A percentile compares a stretch with the other conserved stretches of the same genome.
Conservation (phyloP, 805 yeast genomes). For the Danielia oregonensis region DNA sequence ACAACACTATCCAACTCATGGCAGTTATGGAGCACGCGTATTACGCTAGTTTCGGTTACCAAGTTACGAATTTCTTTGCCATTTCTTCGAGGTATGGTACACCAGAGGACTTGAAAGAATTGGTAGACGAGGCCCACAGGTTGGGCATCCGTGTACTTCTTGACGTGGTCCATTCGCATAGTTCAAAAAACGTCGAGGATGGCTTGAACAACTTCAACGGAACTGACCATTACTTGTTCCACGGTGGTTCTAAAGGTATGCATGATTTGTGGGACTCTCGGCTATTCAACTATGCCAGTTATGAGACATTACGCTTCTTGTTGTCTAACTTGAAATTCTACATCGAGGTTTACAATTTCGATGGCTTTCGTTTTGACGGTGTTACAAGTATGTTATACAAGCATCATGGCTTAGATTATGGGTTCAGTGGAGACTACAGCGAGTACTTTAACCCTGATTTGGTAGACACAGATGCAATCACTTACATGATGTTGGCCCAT, state of each 20-base stretch:
- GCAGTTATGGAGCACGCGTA: constrained; percentile 99
- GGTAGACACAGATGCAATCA: constrained; percentile 84
- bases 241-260: constrained; percentile 81
- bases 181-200: constrained; percentile 90
- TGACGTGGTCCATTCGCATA: constrained; percentile 95
- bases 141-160: constrained; percentile 81
- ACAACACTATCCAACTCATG: constrained; percentile 93
- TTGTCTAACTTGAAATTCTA: constrained; percentile 81
- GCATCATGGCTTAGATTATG: constrained; percentile 91
- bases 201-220: constrained; percentile 94
- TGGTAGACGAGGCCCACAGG: constrained; percentile 88
- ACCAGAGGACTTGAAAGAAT: constrained; percentile 89
- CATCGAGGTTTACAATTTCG: constrained; percentile 79
- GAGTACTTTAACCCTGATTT: constrained; percentile 78
- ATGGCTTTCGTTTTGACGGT: constrained; percentile 96
- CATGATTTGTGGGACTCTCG: constrained; percentile 98
- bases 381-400: constrained; percentile 89
- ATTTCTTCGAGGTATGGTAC: constrained; percentile 87
- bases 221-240: constrained; percentile 92
- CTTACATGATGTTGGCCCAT: constrained; percentile 90
- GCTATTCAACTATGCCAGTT: constrained; percentile 84
- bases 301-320: constrained; percentile 85
- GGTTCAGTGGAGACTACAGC: constrained; percentile 87
- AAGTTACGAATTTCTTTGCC: constrained; percentile 89
- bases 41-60: constrained; percentile 98